phyloP scores from a whole-genome alignment of 2,329 filamentous ascomycete genomes.

The Xylariales sp. region DNA sequence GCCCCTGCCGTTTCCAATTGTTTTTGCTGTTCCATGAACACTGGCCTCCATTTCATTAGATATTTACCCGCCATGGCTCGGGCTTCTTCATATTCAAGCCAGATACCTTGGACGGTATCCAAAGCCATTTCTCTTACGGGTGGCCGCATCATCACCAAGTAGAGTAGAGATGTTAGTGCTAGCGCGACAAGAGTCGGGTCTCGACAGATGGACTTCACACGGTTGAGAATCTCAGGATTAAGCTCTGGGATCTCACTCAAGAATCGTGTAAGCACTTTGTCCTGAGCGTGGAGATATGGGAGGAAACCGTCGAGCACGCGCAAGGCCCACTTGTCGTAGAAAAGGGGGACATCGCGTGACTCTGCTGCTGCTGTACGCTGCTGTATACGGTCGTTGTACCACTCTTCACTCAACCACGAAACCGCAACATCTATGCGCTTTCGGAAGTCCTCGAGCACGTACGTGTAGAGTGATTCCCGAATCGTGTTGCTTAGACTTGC shows the following conservation, averaged over 20 bases:
- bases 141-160: constrained; percentile 64
- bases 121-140: constrained; percentile 59
- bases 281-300: constrained; percentile 85
- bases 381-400: constrained; percentile 81
- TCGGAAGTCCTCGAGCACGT: constrained; percentile 89
- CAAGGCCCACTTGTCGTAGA: constrained; percentile 77
- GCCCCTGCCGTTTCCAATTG: constrained; percentile 1
- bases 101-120: constrained; percentile 63
- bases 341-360: constrained; percentile 44
- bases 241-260: constrained; percentile 86
- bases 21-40: constrained; percentile 34
- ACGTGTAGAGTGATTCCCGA: constrained; percentile 75
- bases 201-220: constrained; percentile 64
- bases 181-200: constrained; percentile 62
- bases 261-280: constrained; percentile 87
- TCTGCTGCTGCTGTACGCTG: constrained; percentile 31
- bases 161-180: constrained; percentile 60
- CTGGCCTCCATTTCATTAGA: constrained; percentile 55
- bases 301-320: constrained; percentile 85
- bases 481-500: constrained; percentile 60
- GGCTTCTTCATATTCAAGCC: constrained; percentile 62
- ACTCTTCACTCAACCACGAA: constrained; percentile 94
- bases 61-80: constrained; percentile 60
- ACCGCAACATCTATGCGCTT: constrained; percentile 86
- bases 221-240: constrained; percentile 64